phyloP scores from a whole-genome alignment of 177 flowering plant genomes.

The Vitis hybrid region DNA sequence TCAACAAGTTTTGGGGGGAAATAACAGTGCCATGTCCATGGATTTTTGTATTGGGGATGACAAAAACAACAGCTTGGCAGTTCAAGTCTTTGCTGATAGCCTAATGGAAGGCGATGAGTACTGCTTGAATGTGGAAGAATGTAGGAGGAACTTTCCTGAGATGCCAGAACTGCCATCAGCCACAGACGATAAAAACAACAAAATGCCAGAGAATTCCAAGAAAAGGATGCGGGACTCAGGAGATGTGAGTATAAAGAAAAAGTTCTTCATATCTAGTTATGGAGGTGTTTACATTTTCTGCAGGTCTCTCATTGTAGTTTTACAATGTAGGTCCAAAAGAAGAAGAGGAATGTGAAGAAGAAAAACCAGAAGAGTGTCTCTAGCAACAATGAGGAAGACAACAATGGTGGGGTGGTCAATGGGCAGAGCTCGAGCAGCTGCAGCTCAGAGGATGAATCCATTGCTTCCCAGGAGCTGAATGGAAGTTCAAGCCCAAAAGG shows the following conservation, averaged over 20 bases:
- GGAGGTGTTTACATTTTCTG: not conserved
- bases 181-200: conserved; percentile 13
- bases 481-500: conserved; percentile 23
- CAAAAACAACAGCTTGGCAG: conserved; percentile 8
- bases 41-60: conserved; percentile 22
- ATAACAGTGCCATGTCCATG: conserved; percentile 18
- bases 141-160: conserved; percentile 11
- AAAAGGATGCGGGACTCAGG: conserved; percentile 41
- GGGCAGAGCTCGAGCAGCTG: conserved; percentile 29
- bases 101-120: conserved; percentile 14
- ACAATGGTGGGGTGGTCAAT: conserved; percentile 14
- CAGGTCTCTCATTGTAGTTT: not conserved
- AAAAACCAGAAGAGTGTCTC: conserved; percentile 27
- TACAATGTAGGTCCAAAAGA: conserved; percentile 30
- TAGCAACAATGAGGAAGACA: conserved; percentile 20
- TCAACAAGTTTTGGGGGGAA: conserved; percentile 6
- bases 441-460: conserved; percentile 33
- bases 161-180: conserved; percentile 6
- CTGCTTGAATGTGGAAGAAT: conserved; percentile 21
- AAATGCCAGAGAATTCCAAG: conserved; percentile 28
- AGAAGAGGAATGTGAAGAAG: conserved; percentile 33
- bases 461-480: conserved; percentile 21
- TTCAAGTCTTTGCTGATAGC: conserved; percentile 10
- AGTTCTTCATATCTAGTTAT: not conserved
- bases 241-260: conserved; percentile 35